These are phyloP conservation scores for Nemania serpens DNA, from an alignment of 2,329 filamentous ascomycete genomes.

Conservation along the genomic window DNA sequence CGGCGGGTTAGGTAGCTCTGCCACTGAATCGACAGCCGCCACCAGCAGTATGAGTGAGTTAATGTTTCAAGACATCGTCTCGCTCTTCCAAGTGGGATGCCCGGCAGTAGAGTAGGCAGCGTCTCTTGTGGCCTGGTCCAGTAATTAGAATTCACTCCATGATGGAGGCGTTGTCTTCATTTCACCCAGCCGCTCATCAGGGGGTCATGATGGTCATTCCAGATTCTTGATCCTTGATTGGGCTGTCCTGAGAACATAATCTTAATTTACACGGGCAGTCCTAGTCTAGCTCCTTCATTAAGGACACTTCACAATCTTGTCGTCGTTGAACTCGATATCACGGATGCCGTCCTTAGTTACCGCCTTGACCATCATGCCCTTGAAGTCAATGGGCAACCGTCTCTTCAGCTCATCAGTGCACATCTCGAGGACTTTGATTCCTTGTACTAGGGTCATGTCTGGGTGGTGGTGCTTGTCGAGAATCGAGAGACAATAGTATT, in stretches of 20 bases:
- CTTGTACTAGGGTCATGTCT: conserved; percentile 85
- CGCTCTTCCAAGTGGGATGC: background rate
- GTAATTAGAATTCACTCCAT: background rate
- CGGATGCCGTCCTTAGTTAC: conserved; percentile 92
- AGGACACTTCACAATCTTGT: conserved; percentile 68
- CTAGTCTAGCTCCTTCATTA: conserved; percentile 42
- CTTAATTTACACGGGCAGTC: conserved; percentile 43
- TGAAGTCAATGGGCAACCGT: conserved; percentile 97
- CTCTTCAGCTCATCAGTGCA: conserved; percentile 98
- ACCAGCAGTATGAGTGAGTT: background rate
- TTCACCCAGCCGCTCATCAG: background rate
- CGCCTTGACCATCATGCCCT: conserved; percentile 92
- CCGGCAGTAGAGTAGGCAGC: background rate
- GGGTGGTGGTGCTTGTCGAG: conserved; percentile 99
- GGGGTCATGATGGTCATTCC: background rate
- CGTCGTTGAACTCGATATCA: conserved; percentile 84
- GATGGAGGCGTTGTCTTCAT: background rate
- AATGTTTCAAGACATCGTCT: background rate
- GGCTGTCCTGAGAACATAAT: conserved; percentile 24
- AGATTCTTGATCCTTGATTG: conserved; percentile 28
- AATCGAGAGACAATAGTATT: conserved; percentile 98
- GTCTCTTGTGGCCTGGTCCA: background rate
- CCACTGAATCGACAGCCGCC: too few species aligned
- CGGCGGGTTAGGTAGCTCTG: too few species aligned
- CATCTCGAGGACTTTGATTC: conserved; percentile 89